Conservation (phyloP, 108 stramenopile genomes). For the Bacterosira constricta region DNA sequence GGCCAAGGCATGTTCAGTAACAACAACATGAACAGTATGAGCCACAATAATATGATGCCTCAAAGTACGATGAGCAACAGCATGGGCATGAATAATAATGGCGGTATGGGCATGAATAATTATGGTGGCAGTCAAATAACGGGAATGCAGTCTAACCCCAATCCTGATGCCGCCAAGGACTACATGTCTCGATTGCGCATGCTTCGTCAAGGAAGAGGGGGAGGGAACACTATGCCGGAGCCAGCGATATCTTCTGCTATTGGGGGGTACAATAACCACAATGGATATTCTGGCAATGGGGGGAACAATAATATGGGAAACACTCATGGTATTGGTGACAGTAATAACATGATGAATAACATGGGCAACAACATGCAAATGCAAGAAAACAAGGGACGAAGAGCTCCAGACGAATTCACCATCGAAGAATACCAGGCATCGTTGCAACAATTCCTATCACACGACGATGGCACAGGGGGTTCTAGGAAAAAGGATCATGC, state of each 20-base stretch:
- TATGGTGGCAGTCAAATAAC: neutral
- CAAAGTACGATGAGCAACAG: neutral
- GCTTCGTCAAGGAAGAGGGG: conserved; percentile 17
- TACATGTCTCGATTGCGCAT: conserved; percentile 41
- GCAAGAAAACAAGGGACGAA: neutral
- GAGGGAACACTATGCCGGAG: neutral
- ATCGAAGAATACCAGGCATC: conserved; percentile 44
- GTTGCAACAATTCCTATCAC: conserved; percentile 32
- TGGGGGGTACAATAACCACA: conserved; percentile 2
- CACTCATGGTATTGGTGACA: neutral
- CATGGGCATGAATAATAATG: neutral
- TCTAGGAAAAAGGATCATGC: neutral
- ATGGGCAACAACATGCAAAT: conserved; percentile 2
- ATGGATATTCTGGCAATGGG: conserved; percentile 1
- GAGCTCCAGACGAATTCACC: conserved; percentile 12
- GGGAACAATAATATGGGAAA: neutral
- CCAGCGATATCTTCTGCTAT: neutral
- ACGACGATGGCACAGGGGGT: conserved; percentile 15
- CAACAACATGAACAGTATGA: neutral
- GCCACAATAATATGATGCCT: neutral
- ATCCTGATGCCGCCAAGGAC: conserved; percentile 30
- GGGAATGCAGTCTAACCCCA: conserved; percentile 3
- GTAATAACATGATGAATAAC: neutral
- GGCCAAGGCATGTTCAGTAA: conserved; percentile 7
- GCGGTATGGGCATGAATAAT: conserved; percentile 22